Percentiles rank a stretch among this genome's conserved stretches.
Evolutionary conservation across 1,284 basidiomycete species (phyloP).

Genomic region (Ceratorhiza oryzae-sativae): DNA sequence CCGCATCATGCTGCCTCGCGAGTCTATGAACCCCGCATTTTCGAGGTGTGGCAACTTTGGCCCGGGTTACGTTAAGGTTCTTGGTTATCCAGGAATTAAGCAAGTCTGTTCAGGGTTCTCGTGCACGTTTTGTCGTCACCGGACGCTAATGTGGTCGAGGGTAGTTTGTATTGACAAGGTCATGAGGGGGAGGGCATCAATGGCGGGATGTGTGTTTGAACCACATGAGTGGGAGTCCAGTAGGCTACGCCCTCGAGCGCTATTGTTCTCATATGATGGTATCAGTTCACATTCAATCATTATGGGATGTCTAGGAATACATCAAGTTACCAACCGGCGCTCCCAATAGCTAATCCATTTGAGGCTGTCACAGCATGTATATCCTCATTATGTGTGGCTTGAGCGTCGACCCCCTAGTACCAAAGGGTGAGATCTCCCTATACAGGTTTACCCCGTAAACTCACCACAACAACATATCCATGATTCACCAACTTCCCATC

Average conservation of each 20-base stretch:
- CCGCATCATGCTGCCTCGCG: not conserved
- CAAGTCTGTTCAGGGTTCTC: too few species aligned
- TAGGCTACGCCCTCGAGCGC: too few species aligned
- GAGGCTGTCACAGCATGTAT: not conserved
- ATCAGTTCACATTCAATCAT: too few species aligned
- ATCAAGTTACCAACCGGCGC: not conserved
- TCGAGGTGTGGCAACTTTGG: not conserved
- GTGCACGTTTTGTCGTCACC: too few species aligned
- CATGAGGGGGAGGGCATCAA: too few species aligned
- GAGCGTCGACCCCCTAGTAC: not conserved
- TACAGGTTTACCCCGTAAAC: not conserved
- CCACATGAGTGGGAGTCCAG: too few species aligned
- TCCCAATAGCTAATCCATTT: not conserved
- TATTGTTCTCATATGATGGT: too few species aligned
- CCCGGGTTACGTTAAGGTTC: not conserved
- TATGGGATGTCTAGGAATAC: too few species aligned
- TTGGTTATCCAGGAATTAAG: not conserved
- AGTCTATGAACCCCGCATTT: constrained; percentile 19
- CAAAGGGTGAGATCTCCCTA: not conserved
- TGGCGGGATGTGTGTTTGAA: too few species aligned
- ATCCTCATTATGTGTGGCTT: too few species aligned
- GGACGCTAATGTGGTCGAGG: too few species aligned
- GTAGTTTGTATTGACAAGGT: too few species aligned
- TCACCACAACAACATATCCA: not conserved
- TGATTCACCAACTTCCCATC: not conserved